A percentile compares a stretch with the other conserved stretches of the same genome.
Evolutionary conservation across 2,329 filamentous ascomycete genomes (phyloP).

Genomic region (Neonectria sp.): DNA sequence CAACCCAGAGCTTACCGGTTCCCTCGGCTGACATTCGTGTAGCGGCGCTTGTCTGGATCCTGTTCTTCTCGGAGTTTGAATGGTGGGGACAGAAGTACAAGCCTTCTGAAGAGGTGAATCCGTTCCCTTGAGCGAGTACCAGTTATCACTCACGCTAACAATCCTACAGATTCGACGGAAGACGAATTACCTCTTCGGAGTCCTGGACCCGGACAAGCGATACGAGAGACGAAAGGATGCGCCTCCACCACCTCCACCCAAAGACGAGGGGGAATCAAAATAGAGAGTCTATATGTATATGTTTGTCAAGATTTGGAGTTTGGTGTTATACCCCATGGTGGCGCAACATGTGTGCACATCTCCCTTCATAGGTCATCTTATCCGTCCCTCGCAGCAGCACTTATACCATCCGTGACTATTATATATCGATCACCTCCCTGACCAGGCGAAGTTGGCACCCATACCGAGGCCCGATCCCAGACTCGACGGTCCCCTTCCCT

Average conservation of each 20-base stretch:
- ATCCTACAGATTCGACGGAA: conserved; percentile 53
- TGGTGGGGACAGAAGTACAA: conserved; percentile 61
- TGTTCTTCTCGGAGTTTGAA: conserved; percentile 61
- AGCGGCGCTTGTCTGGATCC: conserved; percentile 57
- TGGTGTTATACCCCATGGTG: conserved; percentile 46
- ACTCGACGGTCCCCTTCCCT: conserved; percentile 64
- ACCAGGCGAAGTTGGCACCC: conserved; percentile 73
- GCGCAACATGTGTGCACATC: conserved; percentile 45
- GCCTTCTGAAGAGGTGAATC: conserved; percentile 58
- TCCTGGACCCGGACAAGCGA: conserved; percentile 58
- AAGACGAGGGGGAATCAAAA: conserved; percentile 47
- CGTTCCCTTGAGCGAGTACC: neutral
- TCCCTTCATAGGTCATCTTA: conserved; percentile 37
- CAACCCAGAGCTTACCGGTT: neutral
- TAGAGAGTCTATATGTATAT: conserved; percentile 46
- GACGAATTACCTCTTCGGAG: conserved; percentile 57
- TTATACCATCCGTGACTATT: conserved; percentile 18
- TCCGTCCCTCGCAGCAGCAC: conserved; percentile 34
- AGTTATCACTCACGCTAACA: conserved; percentile 25
- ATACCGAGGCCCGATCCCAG: conserved; percentile 68
- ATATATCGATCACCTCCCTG: conserved; percentile 51
- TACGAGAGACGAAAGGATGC: conserved; percentile 59
- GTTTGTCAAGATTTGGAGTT: conserved; percentile 45
- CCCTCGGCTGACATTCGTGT: conserved; percentile 27
- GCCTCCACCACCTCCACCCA: conserved; percentile 49